Percentiles rank a stretch among this genome's conserved stretches.
Conservation (phyloP, 371 early-diverging fungal genomes). For the Mortierella sp. region DNA sequence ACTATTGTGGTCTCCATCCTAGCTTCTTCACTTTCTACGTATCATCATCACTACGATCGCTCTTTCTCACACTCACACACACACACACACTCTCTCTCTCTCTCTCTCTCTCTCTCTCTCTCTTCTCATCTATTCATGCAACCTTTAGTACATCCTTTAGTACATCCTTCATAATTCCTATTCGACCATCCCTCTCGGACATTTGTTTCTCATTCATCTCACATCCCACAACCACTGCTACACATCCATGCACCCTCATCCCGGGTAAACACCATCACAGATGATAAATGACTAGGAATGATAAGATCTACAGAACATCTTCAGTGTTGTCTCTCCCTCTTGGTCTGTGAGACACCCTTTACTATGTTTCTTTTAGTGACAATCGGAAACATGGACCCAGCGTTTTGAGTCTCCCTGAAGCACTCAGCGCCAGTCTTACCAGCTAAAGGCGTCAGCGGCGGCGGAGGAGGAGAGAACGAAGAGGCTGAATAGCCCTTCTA, state of each 20-base stretch:
- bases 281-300: background rate
- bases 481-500: background rate
- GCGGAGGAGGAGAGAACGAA: background rate
- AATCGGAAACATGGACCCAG: background rate
- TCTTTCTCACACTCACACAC: background rate
- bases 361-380: background rate
- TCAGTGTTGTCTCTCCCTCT: background rate
- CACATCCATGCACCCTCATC: background rate
- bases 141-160: background rate
- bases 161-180: background rate
- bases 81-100: too few species aligned
- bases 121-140: background rate
- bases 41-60: too few species aligned
- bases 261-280: background rate
- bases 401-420: background rate
- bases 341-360: constrained; percentile 1
- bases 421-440: too few species aligned
- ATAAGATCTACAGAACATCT: background rate
- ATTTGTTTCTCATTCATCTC: background rate
- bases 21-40: background rate
- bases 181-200: background rate
- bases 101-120: too few species aligned
- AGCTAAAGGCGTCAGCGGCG: background rate
- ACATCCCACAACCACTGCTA: background rate
- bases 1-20: too few species aligned